Percentiles rank a stretch among this genome's conserved stretches.
Evolutionary conservation across 2,329 filamentous ascomycete genomes (phyloP).

Genomic region (Aureobasidium vineae): DNA sequence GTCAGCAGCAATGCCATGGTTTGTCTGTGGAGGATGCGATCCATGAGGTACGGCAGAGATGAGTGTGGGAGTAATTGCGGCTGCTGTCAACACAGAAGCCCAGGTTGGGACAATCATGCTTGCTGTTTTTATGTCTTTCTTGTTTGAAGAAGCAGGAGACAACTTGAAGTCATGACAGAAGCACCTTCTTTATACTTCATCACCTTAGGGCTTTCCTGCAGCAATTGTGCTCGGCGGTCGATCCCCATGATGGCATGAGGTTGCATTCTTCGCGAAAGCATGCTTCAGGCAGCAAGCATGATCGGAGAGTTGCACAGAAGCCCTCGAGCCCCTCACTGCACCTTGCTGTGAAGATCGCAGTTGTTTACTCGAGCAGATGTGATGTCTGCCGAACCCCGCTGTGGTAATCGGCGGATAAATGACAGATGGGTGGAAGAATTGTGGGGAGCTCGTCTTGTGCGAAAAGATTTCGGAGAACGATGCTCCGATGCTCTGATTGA

Average conservation of each 20-base stretch:
- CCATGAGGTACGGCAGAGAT: constrained; percentile 12
- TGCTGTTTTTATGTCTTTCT: not conserved
- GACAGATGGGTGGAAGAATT: not conserved
- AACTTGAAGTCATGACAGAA: not conserved
- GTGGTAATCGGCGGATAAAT: constrained; percentile 8
- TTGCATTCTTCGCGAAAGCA: not conserved
- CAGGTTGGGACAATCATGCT: not conserved
- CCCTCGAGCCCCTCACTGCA: not conserved
- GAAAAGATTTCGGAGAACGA: not conserved
- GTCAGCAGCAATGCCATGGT: constrained; percentile 30
- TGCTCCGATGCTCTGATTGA: not conserved
- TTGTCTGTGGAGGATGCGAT: not conserved
- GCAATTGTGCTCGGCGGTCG: not conserved
- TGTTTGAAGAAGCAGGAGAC: not conserved
- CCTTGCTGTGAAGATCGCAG: constrained; percentile 7
- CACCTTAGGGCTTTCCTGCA: constrained; percentile 10
- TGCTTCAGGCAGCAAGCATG: not conserved
- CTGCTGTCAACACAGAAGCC: not conserved
- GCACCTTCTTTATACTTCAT: constrained; percentile 10
- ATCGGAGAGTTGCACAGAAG: not conserved
- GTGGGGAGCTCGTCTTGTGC: constrained; percentile 6
- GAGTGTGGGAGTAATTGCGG: not conserved
- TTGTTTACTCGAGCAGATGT: not conserved
- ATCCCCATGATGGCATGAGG: constrained; percentile 21
- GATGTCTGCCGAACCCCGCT: constrained; percentile 10